These are phyloP conservation scores for Cadophora luteo-olivacea DNA, from an alignment of 2,329 filamentous ascomycete species.

Conservation along the genomic window DNA sequence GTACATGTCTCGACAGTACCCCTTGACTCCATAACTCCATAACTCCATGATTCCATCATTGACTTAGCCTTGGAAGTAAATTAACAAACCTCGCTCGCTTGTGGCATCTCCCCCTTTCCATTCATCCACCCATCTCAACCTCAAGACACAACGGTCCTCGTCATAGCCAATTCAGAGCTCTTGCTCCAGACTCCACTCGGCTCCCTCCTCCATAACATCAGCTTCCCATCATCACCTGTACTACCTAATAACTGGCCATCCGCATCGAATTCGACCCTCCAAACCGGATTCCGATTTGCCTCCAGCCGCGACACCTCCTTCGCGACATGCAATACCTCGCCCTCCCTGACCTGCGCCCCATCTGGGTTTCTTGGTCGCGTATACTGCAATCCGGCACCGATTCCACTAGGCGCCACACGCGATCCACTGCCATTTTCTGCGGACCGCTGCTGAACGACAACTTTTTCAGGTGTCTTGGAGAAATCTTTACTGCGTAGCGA, in stretches of 20 bases:
- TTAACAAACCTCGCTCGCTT: slow-evolving; percentile 1
- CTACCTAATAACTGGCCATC: slow-evolving; percentile 76
- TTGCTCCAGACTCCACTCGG: slow-evolving; percentile 42
- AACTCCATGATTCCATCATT: not conserved
- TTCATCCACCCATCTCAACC: not conserved
- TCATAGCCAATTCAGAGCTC: slow-evolving; percentile 43
- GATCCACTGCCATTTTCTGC: slow-evolving; percentile 33
- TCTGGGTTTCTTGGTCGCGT: slow-evolving; percentile 47
- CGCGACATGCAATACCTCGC: slow-evolving; percentile 68
- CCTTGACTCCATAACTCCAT: not conserved
- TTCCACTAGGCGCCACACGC: slow-evolving; percentile 53
- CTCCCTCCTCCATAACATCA: slow-evolving; percentile 65
- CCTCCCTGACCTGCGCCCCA: slow-evolving; percentile 59
- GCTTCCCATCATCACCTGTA: slow-evolving; percentile 76
- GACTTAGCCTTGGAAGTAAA: not conserved
- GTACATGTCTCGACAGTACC: not conserved
- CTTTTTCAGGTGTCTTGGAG: slow-evolving; percentile 37
- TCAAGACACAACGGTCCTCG: slow-evolving; percentile 21
- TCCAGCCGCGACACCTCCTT: slow-evolving; percentile 71
- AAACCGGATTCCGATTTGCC: slow-evolving; percentile 73
- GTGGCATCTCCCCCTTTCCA: too few species aligned
- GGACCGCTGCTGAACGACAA: slow-evolving; percentile 37
- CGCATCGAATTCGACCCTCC: slow-evolving; percentile 75
- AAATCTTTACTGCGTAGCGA: slow-evolving; percentile 45
- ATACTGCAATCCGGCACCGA: slow-evolving; percentile 58